These are phyloP conservation scores for Solanum chmielewskii DNA, from an alignment of 257 asterid genomes.

Conservation along the genomic window DNA sequence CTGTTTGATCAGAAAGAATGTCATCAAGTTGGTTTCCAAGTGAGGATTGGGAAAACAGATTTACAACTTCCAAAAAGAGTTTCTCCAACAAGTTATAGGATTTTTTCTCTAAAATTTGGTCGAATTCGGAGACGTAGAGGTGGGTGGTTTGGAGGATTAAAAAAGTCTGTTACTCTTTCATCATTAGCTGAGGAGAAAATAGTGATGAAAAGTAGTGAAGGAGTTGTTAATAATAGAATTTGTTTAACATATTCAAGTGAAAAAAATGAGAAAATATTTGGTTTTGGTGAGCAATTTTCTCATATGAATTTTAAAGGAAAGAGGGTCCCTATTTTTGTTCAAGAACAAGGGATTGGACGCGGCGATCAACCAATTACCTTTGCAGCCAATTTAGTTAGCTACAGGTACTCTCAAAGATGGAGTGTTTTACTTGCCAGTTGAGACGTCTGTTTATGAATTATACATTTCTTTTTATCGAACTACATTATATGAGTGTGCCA, in stretches of 20 bases:
- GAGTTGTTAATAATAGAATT: conserved; percentile 39
- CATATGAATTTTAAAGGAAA: conserved; percentile 82
- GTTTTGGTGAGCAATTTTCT: conserved; percentile 95
- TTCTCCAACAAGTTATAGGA: conserved; percentile 46
- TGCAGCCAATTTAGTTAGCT: conserved; percentile 93
- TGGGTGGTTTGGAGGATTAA: conserved; percentile 32
- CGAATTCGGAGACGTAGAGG: conserved; percentile 29
- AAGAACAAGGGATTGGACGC: conserved; percentile 97
- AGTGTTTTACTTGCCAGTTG: not conserved
- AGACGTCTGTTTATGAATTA: not conserved
- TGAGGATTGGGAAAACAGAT: conserved; percentile 52
- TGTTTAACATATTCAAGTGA: conserved; percentile 74
- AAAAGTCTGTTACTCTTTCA: conserved; percentile 26
- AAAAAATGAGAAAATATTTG: conserved; percentile 58
- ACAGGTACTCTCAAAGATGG: conserved; percentile 41
- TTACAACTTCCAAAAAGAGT: conserved; percentile 18
- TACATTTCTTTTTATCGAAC: not conserved
- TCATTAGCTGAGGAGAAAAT: conserved; percentile 45
- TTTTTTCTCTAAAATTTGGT: conserved; percentile 25
- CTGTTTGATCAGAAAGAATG: conserved; percentile 58
- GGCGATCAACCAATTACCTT: conserved; percentile 96
- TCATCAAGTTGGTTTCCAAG: conserved; percentile 64
- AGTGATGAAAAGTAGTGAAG: conserved; percentile 29
- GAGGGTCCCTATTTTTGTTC: conserved; percentile 78
- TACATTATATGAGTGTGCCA: not conserved